Conservation (phyloP, 257 asterid genomes). For the Solanum lycopersicoides region DNA sequence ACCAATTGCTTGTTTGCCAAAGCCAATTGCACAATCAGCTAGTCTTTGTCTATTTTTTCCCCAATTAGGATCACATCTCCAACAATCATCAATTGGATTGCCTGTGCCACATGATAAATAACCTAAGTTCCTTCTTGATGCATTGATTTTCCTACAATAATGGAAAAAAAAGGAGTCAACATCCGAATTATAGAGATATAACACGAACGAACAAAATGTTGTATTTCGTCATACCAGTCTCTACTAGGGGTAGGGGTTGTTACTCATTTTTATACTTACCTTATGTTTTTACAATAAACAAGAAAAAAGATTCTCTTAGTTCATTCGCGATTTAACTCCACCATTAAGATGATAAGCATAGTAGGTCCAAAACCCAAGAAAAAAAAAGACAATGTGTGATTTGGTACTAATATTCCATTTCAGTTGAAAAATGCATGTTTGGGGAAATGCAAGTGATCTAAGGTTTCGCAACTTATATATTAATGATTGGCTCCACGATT, state of each 20-base stretch:
- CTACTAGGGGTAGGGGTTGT: background rate
- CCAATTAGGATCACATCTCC: conserved; percentile 92
- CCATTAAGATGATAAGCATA: background rate
- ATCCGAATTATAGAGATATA: too few relatives aligned
- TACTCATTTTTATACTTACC: background rate
- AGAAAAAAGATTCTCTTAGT: background rate
- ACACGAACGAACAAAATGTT: too few relatives aligned
- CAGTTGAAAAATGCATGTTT: background rate
- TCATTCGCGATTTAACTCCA: background rate
- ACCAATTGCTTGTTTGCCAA: conserved; percentile 73
- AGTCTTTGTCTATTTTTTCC: conserved; percentile 49
- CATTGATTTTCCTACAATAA: conserved; percentile 50
- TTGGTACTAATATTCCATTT: background rate
- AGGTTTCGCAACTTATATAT: background rate
- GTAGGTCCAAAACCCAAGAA: background rate
- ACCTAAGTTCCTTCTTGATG: conserved; percentile 55
- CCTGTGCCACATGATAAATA: conserved; percentile 74
- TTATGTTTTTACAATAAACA: too few relatives aligned
- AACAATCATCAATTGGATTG: conserved; percentile 89
- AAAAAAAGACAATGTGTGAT: background rate
- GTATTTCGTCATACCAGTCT: background rate
- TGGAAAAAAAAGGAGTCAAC: background rate
- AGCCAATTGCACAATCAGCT: conserved; percentile 90
- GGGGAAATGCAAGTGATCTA: background rate
- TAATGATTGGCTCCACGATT: background rate